Conservation (phyloP, 176 grass and related monocot species). For the Luzula sylvatica region DNA sequence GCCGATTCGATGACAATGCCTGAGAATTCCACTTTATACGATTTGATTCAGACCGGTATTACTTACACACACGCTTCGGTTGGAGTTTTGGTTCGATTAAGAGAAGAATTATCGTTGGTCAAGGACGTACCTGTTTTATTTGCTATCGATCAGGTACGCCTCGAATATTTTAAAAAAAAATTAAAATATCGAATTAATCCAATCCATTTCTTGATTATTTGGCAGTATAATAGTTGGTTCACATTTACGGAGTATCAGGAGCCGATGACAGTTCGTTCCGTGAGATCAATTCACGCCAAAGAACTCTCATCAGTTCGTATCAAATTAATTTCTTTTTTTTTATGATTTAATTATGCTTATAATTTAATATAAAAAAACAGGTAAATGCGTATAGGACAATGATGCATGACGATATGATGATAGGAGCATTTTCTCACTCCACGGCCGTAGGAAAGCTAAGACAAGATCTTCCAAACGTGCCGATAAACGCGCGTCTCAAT, state of each 20-base stretch:
- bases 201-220: slow-evolving; percentile 18
- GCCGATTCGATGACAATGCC: slow-evolving; percentile 85
- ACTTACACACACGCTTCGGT: slow-evolving; percentile 62
- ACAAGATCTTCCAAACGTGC: slow-evolving; percentile 77
- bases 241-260: slow-evolving; percentile 95
- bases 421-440: slow-evolving; percentile 93
- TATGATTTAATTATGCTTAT: too few relatives aligned
- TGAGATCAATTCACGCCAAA: slow-evolving; percentile 71
- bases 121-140: slow-evolving; percentile 85
- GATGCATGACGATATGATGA: slow-evolving; percentile 92
- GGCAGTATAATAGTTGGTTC: slow-evolving; percentile 98
- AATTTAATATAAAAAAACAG: too few relatives aligned
- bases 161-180: slow-evolving; percentile 12
- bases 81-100: slow-evolving; percentile 64
- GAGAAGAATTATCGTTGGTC: slow-evolving; percentile 72
- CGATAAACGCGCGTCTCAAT: slow-evolving; percentile 47
- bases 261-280: slow-evolving; percentile 57
- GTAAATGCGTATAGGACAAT: slow-evolving; percentile 79
- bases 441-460: slow-evolving; percentile 91
- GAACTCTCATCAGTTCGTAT: slow-evolving; percentile 72
- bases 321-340: slow-evolving; percentile 9
- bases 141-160: slow-evolving; percentile 91
- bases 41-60: slow-evolving; percentile 99
- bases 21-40: slow-evolving; percentile 82
- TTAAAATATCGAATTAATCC: background rate